Conservation (phyloP, 257 asterid genomes). For the Paraleonurus japonicus region DNA sequence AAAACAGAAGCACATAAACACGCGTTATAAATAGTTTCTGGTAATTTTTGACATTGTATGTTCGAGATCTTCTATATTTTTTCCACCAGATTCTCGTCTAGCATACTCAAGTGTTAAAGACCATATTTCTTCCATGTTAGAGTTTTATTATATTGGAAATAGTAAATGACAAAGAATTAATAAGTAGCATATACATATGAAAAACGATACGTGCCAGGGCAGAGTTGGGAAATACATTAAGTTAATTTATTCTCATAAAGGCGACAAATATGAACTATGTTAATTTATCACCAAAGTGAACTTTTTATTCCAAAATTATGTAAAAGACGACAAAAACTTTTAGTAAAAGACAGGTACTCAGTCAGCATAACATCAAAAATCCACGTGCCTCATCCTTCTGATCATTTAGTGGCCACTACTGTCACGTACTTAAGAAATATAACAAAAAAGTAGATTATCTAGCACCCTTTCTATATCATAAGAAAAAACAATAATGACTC, state of each 20-base stretch:
- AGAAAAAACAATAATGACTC: not conserved
- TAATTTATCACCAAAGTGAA: not conserved
- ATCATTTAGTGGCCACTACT: not conserved
- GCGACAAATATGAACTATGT: constrained; percentile 8
- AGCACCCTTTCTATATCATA: not conserved
- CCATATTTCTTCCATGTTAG: not conserved
- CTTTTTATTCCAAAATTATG: not conserved
- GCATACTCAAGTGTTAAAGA: not conserved
- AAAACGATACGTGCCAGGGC: not conserved
- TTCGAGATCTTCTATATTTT: not conserved
- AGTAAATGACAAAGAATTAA: not conserved
- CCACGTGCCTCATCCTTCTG: not conserved
- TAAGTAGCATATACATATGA: not conserved
- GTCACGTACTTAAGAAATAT: not conserved
- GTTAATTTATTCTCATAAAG: not conserved
- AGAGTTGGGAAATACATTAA: not conserved
- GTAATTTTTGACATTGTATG: constrained; percentile 1
- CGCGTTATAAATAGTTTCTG: not conserved
- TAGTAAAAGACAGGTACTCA: not conserved
- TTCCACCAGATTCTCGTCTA: constrained; percentile 10
- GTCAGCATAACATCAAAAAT: not conserved
- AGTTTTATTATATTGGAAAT: not conserved
- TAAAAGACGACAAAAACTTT: not conserved
- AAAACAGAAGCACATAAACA: constrained; percentile 3
- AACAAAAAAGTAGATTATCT: not conserved